Evolutionary conservation across 1,284 basidiomycete genomes (phyloP).

Genomic region (Pulveroboletus sp.): DNA sequence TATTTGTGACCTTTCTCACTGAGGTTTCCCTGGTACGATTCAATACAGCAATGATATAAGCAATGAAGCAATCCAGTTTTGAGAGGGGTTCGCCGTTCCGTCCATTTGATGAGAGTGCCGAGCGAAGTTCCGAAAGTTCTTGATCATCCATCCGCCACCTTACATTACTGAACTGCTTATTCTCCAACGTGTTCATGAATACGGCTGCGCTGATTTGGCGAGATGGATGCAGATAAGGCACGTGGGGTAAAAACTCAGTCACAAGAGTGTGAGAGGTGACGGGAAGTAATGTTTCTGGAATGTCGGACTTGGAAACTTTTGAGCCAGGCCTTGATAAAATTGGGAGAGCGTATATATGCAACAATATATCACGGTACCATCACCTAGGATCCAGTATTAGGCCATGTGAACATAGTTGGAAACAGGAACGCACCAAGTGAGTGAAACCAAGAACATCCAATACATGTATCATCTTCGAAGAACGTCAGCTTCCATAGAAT

Average conservation of each 20-base stretch:
- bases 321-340: constrained; percentile 17
- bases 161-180: constrained; percentile 5
- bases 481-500: constrained; percentile 29
- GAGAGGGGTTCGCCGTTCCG: background rate
- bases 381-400: constrained; percentile 19
- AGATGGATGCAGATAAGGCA: constrained; percentile 11
- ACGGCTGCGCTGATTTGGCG: rapidly evolving
- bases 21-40: constrained; percentile 12
- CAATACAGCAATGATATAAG: constrained; percentile 25
- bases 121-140: constrained; percentile 11
- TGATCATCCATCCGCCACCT: constrained; percentile 12
- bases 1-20: constrained; percentile 20
- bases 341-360: constrained; percentile 28
- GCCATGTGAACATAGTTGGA: background rate
- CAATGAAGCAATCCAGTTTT: constrained; percentile 28
- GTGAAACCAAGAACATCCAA: constrained; percentile 34
- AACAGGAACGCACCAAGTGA: constrained; percentile 5
- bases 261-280: background rate
- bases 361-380: constrained; percentile 21
- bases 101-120: background rate
- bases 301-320: constrained; percentile 4
- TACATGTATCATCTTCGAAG: constrained; percentile 19
- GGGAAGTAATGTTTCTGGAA: constrained; percentile 22
- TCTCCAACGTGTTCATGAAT: constrained; percentile 3
- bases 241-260: background rate